A percentile compares a stretch with the other conserved stretches of the same genome.
phyloP scores from a whole-genome alignment of 192 early-diverging fungal species.

The Coemansia sp. region DNA sequence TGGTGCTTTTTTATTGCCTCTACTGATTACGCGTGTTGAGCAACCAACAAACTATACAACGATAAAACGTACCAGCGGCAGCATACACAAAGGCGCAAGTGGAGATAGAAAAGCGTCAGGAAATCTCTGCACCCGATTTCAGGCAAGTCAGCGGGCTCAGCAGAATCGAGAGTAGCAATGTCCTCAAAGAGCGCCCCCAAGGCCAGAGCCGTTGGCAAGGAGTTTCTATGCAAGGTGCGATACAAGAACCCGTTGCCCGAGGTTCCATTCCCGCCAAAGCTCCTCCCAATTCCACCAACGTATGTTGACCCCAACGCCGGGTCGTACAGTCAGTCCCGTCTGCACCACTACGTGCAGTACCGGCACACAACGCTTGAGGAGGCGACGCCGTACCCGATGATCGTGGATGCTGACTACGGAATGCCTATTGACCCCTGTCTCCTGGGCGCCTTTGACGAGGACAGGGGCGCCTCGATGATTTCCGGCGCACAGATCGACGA shows the following conservation, averaged over 20 bases:
- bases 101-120: too few relatives aligned
- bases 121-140: not conserved
- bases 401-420: conserved; percentile 55
- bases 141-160: too few relatives aligned
- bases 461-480: conserved; percentile 2
- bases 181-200: not conserved
- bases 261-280: conserved; percentile 57
- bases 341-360: conserved; percentile 51
- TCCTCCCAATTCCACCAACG: conserved; percentile 55
- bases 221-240: conserved; percentile 56
- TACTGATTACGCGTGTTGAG: not conserved
- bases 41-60: not conserved
- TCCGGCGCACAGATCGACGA: conserved; percentile 38
- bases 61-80: too few relatives aligned
- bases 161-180: not conserved
- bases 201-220: conserved; percentile 43
- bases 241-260: conserved; percentile 56
- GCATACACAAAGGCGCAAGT: too few relatives aligned
- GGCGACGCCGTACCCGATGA: conserved; percentile 51
- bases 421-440: conserved; percentile 56
- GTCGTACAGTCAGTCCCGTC: conserved; percentile 51
- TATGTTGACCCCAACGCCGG: conserved; percentile 50
- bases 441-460: conserved; percentile 52
- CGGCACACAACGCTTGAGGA: conserved; percentile 54
- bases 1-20: not conserved